Evolutionary conservation across 768 basidiomycete species (phyloP).

Genomic region (Neoboletus brunneissimus): DNA sequence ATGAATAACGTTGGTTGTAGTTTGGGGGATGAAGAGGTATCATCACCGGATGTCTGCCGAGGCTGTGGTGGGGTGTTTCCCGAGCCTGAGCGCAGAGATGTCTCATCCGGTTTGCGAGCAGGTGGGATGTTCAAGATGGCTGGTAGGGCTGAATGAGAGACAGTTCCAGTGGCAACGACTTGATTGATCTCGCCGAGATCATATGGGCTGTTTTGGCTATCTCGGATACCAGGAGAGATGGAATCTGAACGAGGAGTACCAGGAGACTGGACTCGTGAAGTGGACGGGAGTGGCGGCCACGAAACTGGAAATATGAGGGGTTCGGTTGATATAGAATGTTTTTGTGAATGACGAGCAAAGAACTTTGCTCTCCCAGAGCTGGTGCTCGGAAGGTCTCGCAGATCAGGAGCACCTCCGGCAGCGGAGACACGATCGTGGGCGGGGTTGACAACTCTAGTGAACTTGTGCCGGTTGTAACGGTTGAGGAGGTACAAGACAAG

Average conservation of each 20-base stretch:
- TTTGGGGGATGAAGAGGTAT: background rate
- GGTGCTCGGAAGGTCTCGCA: background rate
- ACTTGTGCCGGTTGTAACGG: constrained; percentile 10
- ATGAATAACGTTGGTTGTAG: constrained; percentile 13
- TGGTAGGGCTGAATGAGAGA: background rate
- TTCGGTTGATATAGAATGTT: constrained; percentile 20
- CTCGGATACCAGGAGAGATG: background rate
- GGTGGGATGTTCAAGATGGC: constrained; percentile 6
- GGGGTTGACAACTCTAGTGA: constrained; percentile 18
- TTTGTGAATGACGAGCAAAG: constrained; percentile 7
- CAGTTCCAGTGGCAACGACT: background rate
- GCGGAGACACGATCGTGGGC: background rate
- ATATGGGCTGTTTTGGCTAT: background rate
- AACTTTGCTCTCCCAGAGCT: background rate
- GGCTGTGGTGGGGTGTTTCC: background rate
- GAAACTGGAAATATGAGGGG: constrained; percentile 20
- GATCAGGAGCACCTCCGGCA: background rate
- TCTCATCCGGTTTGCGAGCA: background rate
- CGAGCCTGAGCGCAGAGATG: background rate
- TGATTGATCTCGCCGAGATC: constrained; percentile 6
- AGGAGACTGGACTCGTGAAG: constrained; percentile 1
- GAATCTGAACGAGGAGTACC: background rate
- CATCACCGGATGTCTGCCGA: background rate
- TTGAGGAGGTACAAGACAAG: constrained; percentile 13
- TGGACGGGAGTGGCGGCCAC: constrained; percentile 5